Evolutionary conservation across 2,329 filamentous ascomycete genomes (phyloP), one percentile per base, ranked within the genome.

Genomic region (Venturia aucupariae): DNA sequence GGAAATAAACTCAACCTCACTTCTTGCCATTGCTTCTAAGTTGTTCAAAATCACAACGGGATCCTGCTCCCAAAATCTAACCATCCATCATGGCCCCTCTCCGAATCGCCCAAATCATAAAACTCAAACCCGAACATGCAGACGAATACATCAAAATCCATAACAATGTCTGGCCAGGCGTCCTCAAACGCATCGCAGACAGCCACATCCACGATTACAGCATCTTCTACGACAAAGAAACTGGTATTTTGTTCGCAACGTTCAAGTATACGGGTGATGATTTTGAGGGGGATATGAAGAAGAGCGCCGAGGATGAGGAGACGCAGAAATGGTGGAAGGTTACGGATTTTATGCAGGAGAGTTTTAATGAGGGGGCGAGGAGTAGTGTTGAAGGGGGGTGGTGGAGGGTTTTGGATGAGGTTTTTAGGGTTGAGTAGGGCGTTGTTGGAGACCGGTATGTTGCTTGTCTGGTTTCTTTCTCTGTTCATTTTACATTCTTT

Each of bases 81-180:
- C 24, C 19, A 10, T n/a, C 51, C 51, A 30, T 13, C 32, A 57
- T 57, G 51, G 30, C 51, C 10, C 51, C 51, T 10, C 51, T 57
- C 51, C 51, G 51, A 27, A 35, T 57, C 51, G 51, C 27, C 27
- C 51, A 57, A 57, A 57, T 57, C 15, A 57, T 57, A 19, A 32
- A 35, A 19, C 30, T 57, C 17, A 57, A 57, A 22, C 51, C 51
- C 19, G 51, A 57, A 57, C 30, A 57, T 30, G 51, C 51, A 35
- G 51, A 57, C 6, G 51, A 57, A 57, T 57, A 57, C 51, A 57
- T 57, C 51, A 35, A 57, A 35, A 57, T 57, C 19, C 51, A 57
- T 30, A 30, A 27, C 51, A 57, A 57, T 22, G 51, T 57, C 51
- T 57, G 51, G 51, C 51, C 51, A 19, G 51, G 51, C 6, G 51